Evolutionary conservation across 2,329 filamentous ascomycete genomes (phyloP).

Genomic region (Curvularia lunata): DNA sequence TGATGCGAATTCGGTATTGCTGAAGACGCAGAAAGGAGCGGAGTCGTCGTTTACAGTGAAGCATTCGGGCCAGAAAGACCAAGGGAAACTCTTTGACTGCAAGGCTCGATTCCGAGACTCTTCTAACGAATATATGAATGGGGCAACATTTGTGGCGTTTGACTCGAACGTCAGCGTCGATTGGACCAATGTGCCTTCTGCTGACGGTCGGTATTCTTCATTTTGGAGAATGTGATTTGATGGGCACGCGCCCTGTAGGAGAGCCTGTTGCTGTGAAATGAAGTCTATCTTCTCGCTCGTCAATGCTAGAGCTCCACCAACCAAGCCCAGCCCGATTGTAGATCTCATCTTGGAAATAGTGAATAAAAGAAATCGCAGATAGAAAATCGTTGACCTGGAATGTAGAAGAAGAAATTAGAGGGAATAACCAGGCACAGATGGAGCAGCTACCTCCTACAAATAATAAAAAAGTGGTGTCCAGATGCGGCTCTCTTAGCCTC

Average conservation of each 20-base stretch:
- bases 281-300: slow-evolving; percentile 29
- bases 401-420: neutral
- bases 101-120: slow-evolving; percentile 32
- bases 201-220: slow-evolving; percentile 32
- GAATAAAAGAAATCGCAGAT: neutral
- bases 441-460: neutral
- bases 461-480: neutral
- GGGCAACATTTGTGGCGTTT: slow-evolving; percentile 27
- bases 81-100: slow-evolving; percentile 33
- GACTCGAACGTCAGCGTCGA: slow-evolving; percentile 19
- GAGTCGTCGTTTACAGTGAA: slow-evolving; percentile 34
- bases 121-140: slow-evolving; percentile 21
- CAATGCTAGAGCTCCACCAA: slow-evolving; percentile 32
- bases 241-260: slow-evolving; percentile 35
- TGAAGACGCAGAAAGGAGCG: slow-evolving; percentile 43
- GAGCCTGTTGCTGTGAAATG: slow-evolving; percentile 26
- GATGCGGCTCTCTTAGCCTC: neutral
- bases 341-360: slow-evolving; percentile 29
- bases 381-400: neutral
- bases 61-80: slow-evolving; percentile 45
- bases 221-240: slow-evolving; percentile 32
- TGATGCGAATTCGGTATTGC: slow-evolving; percentile 36
- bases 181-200: slow-evolving; percentile 7
- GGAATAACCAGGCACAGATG: neutral
- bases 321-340: slow-evolving; percentile 26